A percentile compares a stretch with the other conserved stretches of the same genome.
These are phyloP conservation scores for Fraxinus greggii DNA, from an alignment of 305 asterid genomes.

Conservation along the genomic window DNA sequence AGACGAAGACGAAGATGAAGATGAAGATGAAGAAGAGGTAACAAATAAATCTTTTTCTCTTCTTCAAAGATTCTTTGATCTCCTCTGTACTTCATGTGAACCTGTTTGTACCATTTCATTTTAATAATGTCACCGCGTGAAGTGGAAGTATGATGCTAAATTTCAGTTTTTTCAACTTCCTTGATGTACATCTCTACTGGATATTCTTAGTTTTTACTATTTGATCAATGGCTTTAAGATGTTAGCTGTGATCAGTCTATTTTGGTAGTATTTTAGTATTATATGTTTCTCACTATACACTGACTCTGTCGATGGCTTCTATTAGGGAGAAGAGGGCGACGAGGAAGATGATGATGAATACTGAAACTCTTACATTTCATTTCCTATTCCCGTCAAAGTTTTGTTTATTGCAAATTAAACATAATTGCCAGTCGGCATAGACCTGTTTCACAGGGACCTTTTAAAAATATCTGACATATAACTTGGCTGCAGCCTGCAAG, in stretches of 20 bases:
- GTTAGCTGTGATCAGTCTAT: neutral
- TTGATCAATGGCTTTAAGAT: neutral
- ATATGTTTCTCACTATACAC: neutral
- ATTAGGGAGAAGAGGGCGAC: constrained; percentile 30
- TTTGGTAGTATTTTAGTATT: neutral
- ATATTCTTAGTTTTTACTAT: neutral
- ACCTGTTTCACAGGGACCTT: neutral
- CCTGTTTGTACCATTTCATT: neutral
- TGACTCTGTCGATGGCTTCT: neutral
- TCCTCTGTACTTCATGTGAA: neutral
- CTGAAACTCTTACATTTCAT: constrained; percentile 13
- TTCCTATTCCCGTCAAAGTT: neutral
- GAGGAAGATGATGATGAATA: constrained; percentile 26
- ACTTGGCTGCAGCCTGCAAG: neutral
- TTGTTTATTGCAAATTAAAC: constrained; percentile 6
- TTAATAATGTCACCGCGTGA: neutral
- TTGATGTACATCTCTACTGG: neutral
- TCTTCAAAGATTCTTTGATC: constrained; percentile 16
- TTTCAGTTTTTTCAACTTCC: neutral
- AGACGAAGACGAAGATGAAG: constrained; percentile 20
- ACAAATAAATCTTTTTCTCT: neutral
- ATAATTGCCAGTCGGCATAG: neutral
- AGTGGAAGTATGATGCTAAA: neutral
- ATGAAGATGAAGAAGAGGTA: constrained; percentile 44
- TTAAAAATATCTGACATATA: neutral